Conservation (phyloP, 345 rosid species). For the Melaleuca alternifolia region DNA sequence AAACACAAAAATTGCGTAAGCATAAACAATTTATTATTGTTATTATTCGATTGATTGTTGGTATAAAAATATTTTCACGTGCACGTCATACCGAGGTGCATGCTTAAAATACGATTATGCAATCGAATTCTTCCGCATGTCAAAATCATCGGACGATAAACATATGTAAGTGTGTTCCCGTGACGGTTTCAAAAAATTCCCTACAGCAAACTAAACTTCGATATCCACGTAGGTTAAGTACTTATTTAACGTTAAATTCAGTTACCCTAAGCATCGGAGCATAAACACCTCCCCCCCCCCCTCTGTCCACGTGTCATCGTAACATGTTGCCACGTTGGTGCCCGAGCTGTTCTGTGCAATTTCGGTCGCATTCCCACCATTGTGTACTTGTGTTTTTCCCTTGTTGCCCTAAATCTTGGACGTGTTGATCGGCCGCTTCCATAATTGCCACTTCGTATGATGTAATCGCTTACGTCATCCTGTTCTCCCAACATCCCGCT, state of each 20-base stretch:
- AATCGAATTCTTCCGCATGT: accelerated
- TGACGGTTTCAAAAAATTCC: background rate
- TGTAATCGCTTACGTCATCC: background rate
- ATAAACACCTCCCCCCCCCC: no score
- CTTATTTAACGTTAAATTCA: background rate
- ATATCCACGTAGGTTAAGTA: background rate
- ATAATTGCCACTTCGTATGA: background rate
- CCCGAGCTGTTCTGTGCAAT: background rate
- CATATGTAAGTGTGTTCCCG: background rate
- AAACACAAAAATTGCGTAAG: background rate
- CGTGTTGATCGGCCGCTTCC: background rate
- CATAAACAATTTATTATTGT: background rate
- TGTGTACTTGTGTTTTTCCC: no score
- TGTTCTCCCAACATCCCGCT: background rate
- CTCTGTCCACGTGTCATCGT: background rate
- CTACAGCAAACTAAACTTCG: background rate
- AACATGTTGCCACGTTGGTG: background rate
- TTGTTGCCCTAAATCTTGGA: background rate
- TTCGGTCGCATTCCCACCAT: background rate
- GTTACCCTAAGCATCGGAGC: background rate
- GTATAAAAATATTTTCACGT: background rate
- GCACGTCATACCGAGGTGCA: no score
- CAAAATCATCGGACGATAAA: accelerated
- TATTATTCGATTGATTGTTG: background rate
- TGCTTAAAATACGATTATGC: background rate